These are phyloP conservation scores for Penicillium daleae DNA, from an alignment of 495 filamentous ascomycete species.

Conservation along the genomic window DNA sequence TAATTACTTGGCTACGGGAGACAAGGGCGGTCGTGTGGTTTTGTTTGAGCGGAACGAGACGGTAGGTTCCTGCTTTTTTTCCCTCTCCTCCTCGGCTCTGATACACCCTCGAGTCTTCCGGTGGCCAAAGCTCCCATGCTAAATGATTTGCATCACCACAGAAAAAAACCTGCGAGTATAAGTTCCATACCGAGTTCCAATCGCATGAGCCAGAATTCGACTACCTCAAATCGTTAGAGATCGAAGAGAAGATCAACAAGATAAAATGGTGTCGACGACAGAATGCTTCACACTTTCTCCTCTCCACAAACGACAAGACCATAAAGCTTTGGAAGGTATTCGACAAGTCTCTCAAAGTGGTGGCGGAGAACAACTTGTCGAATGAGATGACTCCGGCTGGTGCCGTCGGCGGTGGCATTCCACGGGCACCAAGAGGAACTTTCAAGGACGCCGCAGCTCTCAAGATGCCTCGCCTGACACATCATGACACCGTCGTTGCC, in stretches of 20 bases:
- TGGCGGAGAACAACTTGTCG: slow-evolving; percentile 97
- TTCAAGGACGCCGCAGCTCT: slow-evolving; percentile 83
- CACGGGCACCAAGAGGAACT: slow-evolving; percentile 68
- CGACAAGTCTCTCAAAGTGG: slow-evolving; percentile 97
- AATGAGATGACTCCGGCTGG: slow-evolving; percentile 86
- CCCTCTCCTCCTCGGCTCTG: slow-evolving; percentile 14
- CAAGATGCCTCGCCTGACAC: slow-evolving; percentile 92
- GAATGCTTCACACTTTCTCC: slow-evolving; percentile 96
- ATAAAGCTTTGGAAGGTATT: slow-evolving; percentile 99
- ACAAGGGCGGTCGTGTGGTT: slow-evolving; percentile 96
- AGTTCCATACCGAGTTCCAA: slow-evolving; percentile 99
- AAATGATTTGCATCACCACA: slow-evolving; percentile 37
- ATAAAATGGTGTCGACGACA: slow-evolving; percentile 99
- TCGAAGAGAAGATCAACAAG: slow-evolving; percentile 99
- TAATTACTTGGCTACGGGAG: slow-evolving; percentile 96
- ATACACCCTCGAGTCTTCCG: slow-evolving; percentile 23
- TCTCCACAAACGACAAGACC: slow-evolving; percentile 99
- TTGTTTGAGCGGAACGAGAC: slow-evolving; percentile 98
- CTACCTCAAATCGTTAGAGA: slow-evolving; percentile 98
- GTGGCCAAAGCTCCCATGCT: slow-evolving; percentile 2
- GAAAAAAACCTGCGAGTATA: slow-evolving; percentile 99
- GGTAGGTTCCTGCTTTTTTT: slow-evolving; percentile 52
- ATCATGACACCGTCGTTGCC: slow-evolving; percentile 97
- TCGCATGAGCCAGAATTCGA: slow-evolving; percentile 99
- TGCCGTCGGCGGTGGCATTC: slow-evolving; percentile 69